phyloP scores from a whole-genome alignment of 2,329 filamentous ascomycete genomes.

The Aspergillus sp. region DNA sequence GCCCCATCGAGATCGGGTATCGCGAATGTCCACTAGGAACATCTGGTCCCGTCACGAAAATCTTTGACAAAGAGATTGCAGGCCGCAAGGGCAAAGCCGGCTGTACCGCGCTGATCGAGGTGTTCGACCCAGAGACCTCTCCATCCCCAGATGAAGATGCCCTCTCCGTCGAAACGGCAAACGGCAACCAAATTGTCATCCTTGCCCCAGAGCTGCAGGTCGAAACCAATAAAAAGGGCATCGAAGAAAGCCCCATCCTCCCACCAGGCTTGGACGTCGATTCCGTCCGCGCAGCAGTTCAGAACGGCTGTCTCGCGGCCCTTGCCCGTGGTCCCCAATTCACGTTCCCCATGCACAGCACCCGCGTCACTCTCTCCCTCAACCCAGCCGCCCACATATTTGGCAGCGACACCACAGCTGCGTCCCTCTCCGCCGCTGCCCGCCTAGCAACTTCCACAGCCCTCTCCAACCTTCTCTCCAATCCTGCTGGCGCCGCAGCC shows the following conservation, averaged over 20 bases:
- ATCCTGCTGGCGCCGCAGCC: slow-evolving; percentile 43
- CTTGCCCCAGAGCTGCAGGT: slow-evolving; percentile 51
- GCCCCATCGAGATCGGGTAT: slow-evolving; percentile 92
- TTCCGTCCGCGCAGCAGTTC: slow-evolving; percentile 56
- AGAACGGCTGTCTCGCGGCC: slow-evolving; percentile 79
- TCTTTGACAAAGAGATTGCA: slow-evolving; percentile 77
- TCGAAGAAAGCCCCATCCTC: slow-evolving; percentile 51
- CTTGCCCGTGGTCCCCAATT: slow-evolving; percentile 81
- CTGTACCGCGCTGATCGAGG: slow-evolving; percentile 68
- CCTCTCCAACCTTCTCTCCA: slow-evolving; percentile 55
- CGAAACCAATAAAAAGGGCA: slow-evolving; percentile 35
- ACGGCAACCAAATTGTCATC: slow-evolving; percentile 70
- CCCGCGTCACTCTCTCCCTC: slow-evolving; percentile 68
- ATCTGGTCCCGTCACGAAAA: slow-evolving; percentile 57
- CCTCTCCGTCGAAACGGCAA: slow-evolving; percentile 49
- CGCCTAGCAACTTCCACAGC: slow-evolving; percentile 68
- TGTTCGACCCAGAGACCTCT: slow-evolving; percentile 45
- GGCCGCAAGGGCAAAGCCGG: slow-evolving; percentile 76
- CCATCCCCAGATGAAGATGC: slow-evolving; percentile 21
- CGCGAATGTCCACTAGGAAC: slow-evolving; percentile 71
- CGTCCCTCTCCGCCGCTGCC: slow-evolving; percentile 66
- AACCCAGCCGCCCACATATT: slow-evolving; percentile 66
- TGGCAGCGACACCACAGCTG: slow-evolving; percentile 64
- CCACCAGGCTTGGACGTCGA: slow-evolving; percentile 54
- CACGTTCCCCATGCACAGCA: slow-evolving; percentile 76